phyloP scores from a whole-genome alignment of 331 rosid genomes.

The Spiraea crenata region DNA sequence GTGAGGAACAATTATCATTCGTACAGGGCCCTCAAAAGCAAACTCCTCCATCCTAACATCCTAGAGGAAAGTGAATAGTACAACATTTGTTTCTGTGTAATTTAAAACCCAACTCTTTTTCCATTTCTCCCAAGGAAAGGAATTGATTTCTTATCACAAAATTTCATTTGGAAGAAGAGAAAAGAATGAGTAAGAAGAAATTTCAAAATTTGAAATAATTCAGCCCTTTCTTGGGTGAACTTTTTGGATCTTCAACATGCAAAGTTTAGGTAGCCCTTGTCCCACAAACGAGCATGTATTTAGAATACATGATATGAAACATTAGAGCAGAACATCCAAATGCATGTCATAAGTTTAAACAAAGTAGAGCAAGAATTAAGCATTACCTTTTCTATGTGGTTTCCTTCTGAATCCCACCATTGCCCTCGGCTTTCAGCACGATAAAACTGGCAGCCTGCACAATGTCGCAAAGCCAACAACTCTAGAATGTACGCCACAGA shows the following conservation, averaged over 20 bases:
- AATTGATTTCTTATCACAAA: background rate
- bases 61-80: too few species aligned
- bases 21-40: too few species aligned
- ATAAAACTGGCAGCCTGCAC: conserved; percentile 91
- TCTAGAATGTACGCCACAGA: conserved; percentile 75
- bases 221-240: background rate
- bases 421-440: conserved; percentile 84
- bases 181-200: too few species aligned
- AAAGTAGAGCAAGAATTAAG: conserved; percentile 9
- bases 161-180: background rate
- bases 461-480: conserved; percentile 64
- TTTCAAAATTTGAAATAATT: too few species aligned
- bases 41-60: too few species aligned
- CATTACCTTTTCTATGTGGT: conserved; percentile 77
- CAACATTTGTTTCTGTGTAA: background rate
- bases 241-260: background rate
- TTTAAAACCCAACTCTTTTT: background rate
- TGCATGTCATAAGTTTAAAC: background rate
- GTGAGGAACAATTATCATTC: background rate
- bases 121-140: background rate
- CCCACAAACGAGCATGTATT: background rate
- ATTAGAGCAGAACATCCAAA: conserved; percentile 3
- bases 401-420: conserved; percentile 84
- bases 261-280: background rate
- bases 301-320: background rate